Base-by-base conservation (phyloP, 192 early-diverging fungal genomes). In the Phycomyces nitens region DNA sequence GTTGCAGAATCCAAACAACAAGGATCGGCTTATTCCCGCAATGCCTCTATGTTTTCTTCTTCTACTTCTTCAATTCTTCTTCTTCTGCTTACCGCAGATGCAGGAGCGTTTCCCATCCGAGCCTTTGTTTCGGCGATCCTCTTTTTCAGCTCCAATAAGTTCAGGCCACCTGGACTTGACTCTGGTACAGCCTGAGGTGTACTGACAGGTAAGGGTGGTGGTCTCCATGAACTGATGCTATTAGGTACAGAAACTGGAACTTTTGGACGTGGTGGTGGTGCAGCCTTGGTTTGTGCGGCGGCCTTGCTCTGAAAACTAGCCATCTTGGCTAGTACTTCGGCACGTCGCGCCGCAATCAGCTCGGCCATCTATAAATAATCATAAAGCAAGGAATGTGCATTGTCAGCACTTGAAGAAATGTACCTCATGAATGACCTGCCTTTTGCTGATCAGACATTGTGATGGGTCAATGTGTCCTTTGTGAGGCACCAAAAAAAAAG, bases 291-390 rank as follows among this genome's bases (percentile, higher is more conserved):
- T 68, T 64, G n/a, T 43, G 39, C 18, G 64, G 65, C 53, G 43
- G 41, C 12, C 57, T 66, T 63, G 34, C 59, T 52, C 6, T 56
- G 58, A 23, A 66, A 58, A 43, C 23, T 53, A n/a, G 87, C 89
- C 58, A 91, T 73, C 47, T 83, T 84, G 5, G 85, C 81, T 39
- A 82, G 69, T 40, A 89, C 85, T 56, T 91, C 86, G 23, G 79
- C 79, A 22, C 82, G 69, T 77, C 87, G 88, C 8, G 71, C 71
- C 39, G 53, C 58, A 53, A 58, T 40, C 11, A 58, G 40, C 2
- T 27, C 56, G 12, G 44, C 44, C 12, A 47, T 47, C 44, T 47
- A 11, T 18, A 47, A 14, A 18, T 47, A 47, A 47, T 34, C 29
- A 34, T 34, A 34, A 34, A 34, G 7, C 3, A 34, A 34, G 29